These are phyloP conservation scores for Dovyalis caffra DNA, from an alignment of 345 rosid species.

Conservation along the genomic window DNA sequence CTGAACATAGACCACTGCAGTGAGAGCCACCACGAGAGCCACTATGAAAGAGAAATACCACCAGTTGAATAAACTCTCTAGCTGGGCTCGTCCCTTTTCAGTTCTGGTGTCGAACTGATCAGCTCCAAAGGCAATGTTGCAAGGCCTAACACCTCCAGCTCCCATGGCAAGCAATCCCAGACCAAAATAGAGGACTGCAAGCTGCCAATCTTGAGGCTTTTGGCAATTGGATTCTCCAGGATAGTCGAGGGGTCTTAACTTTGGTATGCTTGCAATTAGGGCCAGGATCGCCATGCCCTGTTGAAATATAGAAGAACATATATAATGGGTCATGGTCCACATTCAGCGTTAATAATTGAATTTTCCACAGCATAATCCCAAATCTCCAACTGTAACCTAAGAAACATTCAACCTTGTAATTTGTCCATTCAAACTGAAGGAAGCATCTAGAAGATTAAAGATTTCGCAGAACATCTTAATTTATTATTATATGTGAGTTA, in stretches of 20 bases:
- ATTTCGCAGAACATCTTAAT: not conserved
- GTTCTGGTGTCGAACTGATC: slow-evolving; percentile 66
- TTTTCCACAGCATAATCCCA: not conserved
- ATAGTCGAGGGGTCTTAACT: slow-evolving; percentile 48
- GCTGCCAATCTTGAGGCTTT: slow-evolving; percentile 47
- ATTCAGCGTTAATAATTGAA: not conserved
- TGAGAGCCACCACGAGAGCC: slow-evolving; percentile 54
- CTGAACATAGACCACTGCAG: slow-evolving; percentile 62
- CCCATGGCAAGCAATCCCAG: slow-evolving; percentile 59
- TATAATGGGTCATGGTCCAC: not conserved
- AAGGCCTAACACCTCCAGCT: slow-evolving; percentile 70
- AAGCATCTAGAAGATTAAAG: not conserved
- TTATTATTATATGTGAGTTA: not conserved
- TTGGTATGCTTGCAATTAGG: slow-evolving; percentile 44
- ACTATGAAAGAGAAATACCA: slow-evolving; percentile 76
- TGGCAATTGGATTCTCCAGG: slow-evolving; percentile 27
- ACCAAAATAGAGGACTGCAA: slow-evolving; percentile 38
- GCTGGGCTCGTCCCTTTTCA: slow-evolving; percentile 45
- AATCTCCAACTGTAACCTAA: not conserved
- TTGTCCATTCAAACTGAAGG: not conserved
- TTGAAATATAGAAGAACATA: not conserved
- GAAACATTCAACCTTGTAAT: not conserved
- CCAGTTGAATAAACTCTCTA: slow-evolving; percentile 77
- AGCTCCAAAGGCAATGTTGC: slow-evolving; percentile 81
- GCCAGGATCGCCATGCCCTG: slow-evolving; percentile 67